Evolutionary conservation across 129 eudicot genomes (phyloP).

Genomic region (Flaveria linearis): DNA sequence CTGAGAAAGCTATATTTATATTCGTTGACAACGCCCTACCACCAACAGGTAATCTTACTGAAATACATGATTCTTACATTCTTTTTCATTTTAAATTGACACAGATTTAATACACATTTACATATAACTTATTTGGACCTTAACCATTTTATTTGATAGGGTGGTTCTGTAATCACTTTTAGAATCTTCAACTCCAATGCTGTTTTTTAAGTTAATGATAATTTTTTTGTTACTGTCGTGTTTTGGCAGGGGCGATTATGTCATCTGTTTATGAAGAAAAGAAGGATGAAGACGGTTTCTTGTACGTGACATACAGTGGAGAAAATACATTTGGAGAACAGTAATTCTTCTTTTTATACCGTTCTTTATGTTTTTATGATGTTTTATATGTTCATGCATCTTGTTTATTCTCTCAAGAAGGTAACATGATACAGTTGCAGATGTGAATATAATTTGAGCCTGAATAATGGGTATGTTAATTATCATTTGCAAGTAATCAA

Average conservation of each 20-base stretch:
- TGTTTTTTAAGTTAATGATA: neutral
- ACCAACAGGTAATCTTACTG: conserved; percentile 60
- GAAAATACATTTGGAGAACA: conserved; percentile 52
- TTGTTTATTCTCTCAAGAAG: conserved; percentile 1
- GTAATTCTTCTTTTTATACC: neutral
- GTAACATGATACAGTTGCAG: neutral
- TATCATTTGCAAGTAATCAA: neutral
- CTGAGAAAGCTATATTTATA: conserved; percentile 90
- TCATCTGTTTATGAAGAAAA: conserved; percentile 69
- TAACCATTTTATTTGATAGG: neutral
- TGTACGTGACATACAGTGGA: conserved; percentile 41
- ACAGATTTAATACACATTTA: neutral
- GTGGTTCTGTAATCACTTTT: neutral
- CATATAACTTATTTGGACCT: neutral
- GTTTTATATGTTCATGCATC: neutral
- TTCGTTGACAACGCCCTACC: conserved; percentile 86
- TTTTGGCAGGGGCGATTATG: conserved; percentile 63
- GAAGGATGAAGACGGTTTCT: conserved; percentile 78
- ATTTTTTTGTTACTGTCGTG: neutral
- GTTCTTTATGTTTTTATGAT: neutral
- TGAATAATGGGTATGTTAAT: conserved; percentile 14
- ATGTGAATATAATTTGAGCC: conserved; percentile 3
- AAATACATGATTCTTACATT: neutral
- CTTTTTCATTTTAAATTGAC: neutral
- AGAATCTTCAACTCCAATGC: neutral